These are phyloP conservation scores for Tuber aestivum DNA, from an alignment of 495 filamentous ascomycete genomes.

Conservation along the genomic window DNA sequence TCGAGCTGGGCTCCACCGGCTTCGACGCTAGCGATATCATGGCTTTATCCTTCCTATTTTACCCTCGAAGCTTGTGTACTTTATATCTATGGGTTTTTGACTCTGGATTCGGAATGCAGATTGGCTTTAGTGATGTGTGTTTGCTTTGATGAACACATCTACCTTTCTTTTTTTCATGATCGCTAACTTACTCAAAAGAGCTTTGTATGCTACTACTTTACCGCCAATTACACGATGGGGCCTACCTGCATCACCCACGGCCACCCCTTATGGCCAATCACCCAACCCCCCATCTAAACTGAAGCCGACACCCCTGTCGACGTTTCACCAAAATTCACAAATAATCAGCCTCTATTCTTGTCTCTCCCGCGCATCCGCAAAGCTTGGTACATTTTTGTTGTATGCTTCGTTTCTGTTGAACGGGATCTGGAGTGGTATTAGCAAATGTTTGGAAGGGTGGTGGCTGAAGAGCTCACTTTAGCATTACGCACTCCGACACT, in stretches of 20 bases:
- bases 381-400: conserved; percentile 61
- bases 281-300: neutral
- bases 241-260: neutral
- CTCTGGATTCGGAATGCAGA: neutral
- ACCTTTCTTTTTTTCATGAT: too few relatives aligned
- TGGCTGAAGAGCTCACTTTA: conserved; percentile 51
- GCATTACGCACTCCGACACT: conserved; percentile 91
- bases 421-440: conserved; percentile 56
- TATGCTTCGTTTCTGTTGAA: conserved; percentile 80
- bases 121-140: neutral
- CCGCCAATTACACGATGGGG: too few relatives aligned
- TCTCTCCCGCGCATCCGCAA: neutral
- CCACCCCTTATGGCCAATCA: neutral
- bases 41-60: neutral
- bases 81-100: neutral
- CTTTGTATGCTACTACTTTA: too few relatives aligned
- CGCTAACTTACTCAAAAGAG: too few relatives aligned
- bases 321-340: neutral
- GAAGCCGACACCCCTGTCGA: neutral
- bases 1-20: too few relatives aligned
- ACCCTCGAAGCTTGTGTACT: neutral
- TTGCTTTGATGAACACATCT: neutral
- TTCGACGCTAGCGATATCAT: too few relatives aligned
- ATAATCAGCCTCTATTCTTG: conserved; percentile 5
- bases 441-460: neutral